Conservation (phyloP, 768 basidiomycete species). For the Suillus discolor region DNA sequence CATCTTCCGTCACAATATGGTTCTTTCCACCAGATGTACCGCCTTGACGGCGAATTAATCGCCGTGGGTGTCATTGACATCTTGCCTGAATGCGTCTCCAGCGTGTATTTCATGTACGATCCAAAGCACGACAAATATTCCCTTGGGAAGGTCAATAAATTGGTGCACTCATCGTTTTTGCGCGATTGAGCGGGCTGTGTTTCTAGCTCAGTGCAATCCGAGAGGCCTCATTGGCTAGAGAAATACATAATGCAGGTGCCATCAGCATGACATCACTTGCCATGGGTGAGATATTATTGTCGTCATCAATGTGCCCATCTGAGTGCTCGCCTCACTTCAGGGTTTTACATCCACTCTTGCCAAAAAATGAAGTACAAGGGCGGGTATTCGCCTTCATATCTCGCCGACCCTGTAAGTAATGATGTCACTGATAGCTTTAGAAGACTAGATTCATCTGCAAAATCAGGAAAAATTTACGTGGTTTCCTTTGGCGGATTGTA, state of each 20-base stretch:
- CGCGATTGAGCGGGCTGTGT: background rate
- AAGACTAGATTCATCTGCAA: background rate
- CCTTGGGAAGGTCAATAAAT: slow-evolving; percentile 70
- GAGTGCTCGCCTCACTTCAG: slow-evolving; percentile 40
- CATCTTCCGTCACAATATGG: slow-evolving; percentile 82
- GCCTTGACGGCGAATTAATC: slow-evolving; percentile 77
- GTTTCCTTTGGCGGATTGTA: slow-evolving; percentile 66
- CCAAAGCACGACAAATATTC: slow-evolving; percentile 67
- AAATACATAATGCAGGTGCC: slow-evolving; percentile 74
- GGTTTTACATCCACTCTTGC: slow-evolving; percentile 92
- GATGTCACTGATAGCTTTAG: background rate
- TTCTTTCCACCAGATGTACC: slow-evolving; percentile 91
- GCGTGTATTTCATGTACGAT: slow-evolving; percentile 91
- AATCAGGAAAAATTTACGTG: slow-evolving; percentile 76
- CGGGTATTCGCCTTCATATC: slow-evolving; percentile 86
- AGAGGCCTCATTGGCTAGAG: slow-evolving; percentile 73
- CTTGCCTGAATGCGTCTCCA: slow-evolving; percentile 80
- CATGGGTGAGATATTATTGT: slow-evolving; percentile 63
- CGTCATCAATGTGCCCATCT: background rate
- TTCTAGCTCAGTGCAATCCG: slow-evolving; percentile 79
- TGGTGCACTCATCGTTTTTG: background rate
- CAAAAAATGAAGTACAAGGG: slow-evolving; percentile 97
- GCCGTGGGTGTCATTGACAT: slow-evolving; percentile 92
- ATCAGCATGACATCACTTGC: slow-evolving; percentile 70
- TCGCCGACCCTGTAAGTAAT: slow-evolving; percentile 76